phyloP scores from a whole-genome alignment of 169 alveolate genomes.

The Eimeria necatrix region DNA sequence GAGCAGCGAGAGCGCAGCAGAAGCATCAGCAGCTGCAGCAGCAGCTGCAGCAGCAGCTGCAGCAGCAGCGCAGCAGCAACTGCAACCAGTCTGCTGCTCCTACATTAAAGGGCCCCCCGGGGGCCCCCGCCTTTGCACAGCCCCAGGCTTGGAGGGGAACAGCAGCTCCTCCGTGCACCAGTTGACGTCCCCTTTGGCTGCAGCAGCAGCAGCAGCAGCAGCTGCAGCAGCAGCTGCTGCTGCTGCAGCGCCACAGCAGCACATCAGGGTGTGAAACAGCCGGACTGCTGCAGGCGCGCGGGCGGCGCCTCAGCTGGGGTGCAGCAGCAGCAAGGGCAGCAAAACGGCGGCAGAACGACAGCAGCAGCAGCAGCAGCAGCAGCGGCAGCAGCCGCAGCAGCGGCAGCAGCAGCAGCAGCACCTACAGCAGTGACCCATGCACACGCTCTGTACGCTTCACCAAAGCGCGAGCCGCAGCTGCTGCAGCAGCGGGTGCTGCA shows the following conservation, averaged over 20 bases:
- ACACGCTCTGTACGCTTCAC: background rate
- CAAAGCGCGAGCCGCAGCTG: background rate
- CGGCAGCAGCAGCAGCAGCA: slow-evolving; percentile 22
- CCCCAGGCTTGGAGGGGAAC: background rate
- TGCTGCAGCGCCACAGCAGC: too few species aligned
- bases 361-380: slow-evolving; percentile 38
- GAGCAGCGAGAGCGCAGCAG: background rate
- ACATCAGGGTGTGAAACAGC: too few species aligned
- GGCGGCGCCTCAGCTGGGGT: background rate
- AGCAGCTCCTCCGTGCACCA: background rate
- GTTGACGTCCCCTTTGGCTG: background rate
- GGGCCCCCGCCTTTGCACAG: background rate
- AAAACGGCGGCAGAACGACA: background rate
- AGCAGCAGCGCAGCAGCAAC: background rate
- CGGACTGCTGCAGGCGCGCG: background rate
- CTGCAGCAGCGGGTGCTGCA: background rate
- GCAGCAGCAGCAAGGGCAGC: background rate
- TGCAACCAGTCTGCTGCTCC: background rate
- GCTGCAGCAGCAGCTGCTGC: background rate
- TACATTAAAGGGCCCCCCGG: background rate
- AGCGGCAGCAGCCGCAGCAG: slow-evolving; percentile 22
- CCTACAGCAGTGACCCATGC: background rate
- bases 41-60: background rate
- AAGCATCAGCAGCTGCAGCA: background rate
- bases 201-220: slow-evolving; percentile 21